phyloP scores from a whole-genome alignment of 2,329 filamentous ascomycete species.

The Phoma sp. region DNA sequence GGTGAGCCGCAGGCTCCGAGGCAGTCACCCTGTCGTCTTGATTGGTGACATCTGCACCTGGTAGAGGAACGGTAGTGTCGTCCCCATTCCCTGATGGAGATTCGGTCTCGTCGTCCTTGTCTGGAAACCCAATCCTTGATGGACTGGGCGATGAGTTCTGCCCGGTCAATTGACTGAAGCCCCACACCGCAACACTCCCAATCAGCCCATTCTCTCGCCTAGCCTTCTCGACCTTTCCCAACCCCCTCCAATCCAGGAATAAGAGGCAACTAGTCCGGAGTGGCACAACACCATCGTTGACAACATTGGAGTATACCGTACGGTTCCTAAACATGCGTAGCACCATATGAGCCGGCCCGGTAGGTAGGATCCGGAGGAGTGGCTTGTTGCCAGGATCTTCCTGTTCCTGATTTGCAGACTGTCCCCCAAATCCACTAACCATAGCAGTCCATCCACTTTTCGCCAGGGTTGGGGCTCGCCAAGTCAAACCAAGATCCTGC shows the following conservation, averaged over 20 bases:
- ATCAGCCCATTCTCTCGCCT: constrained; percentile 89
- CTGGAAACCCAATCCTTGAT: constrained; percentile 45
- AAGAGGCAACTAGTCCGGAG: constrained; percentile 93
- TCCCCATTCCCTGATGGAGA: constrained; percentile 45
- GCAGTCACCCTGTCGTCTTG: constrained; percentile 66
- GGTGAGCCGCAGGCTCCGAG: constrained; percentile 39
- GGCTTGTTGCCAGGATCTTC: constrained; percentile 84
- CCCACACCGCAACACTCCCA: constrained; percentile 90
- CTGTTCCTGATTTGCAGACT: constrained; percentile 61
- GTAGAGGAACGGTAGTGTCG: constrained; percentile 70
- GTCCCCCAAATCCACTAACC: constrained; percentile 77
- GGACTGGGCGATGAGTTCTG: constrained; percentile 68
- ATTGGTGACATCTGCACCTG: constrained; percentile 67
- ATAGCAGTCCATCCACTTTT: constrained; percentile 88
- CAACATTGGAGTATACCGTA: constrained; percentile 94
- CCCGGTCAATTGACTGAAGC: constrained; percentile 89
- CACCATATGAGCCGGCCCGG: constrained; percentile 86
- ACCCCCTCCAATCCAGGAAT: constrained; percentile 94
- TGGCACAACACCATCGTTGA: constrained; percentile 97
- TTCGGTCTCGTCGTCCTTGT: constrained; percentile 35
- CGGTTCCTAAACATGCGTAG: constrained; percentile 87
- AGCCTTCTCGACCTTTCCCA: constrained; percentile 93
- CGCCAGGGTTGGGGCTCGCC: constrained; percentile 85
- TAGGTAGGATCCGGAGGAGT: constrained; percentile 84
- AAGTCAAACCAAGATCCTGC: constrained; percentile 92